phyloP scores from a whole-genome alignment of 768 basidiomycete genomes.

The Termitomyces sp. region DNA sequence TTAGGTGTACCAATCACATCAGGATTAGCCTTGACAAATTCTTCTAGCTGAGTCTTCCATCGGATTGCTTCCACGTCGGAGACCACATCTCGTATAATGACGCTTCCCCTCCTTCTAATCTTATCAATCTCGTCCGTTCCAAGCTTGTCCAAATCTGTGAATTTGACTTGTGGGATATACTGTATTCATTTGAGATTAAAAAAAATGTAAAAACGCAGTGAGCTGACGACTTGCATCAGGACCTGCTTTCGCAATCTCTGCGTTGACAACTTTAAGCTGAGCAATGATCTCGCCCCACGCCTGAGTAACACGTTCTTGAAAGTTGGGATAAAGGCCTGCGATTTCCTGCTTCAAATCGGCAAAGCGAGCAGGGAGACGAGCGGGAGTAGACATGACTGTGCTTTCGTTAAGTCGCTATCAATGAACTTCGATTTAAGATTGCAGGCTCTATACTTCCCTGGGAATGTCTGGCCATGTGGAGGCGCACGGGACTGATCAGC shows the following conservation, averaged over 20 bases:
- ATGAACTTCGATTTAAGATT: not conserved
- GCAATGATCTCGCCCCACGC: constrained; percentile 55
- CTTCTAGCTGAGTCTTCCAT: constrained; percentile 53
- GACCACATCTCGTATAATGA: constrained; percentile 59
- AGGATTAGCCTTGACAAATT: constrained; percentile 54
- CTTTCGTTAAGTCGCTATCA: not conserved
- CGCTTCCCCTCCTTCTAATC: constrained; percentile 50
- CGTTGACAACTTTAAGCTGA: constrained; percentile 41
- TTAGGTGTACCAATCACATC: constrained; percentile 40
- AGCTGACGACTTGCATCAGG: constrained; percentile 34
- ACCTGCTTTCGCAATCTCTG: constrained; percentile 39
- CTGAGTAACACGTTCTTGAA: constrained; percentile 38
- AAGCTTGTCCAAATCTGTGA: constrained; percentile 44
- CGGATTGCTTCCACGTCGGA: constrained; percentile 44
- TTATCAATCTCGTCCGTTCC: constrained; percentile 36
- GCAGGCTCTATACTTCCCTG: not conserved
- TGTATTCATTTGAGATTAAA: constrained; percentile 15
- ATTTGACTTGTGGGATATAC: constrained; percentile 60
- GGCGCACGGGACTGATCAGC: not conserved
- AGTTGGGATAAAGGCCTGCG: constrained; percentile 43
- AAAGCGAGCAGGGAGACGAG: constrained; percentile 42
- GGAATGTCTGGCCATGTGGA: not conserved
- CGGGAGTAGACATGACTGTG: constrained; percentile 4
- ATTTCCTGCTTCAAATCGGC: constrained; percentile 54
- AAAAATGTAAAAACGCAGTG: not conserved